These are phyloP conservation scores for Tolypocladium tropicale DNA, from an alignment of 2,329 filamentous ascomycete species.

Conservation along the genomic window DNA sequence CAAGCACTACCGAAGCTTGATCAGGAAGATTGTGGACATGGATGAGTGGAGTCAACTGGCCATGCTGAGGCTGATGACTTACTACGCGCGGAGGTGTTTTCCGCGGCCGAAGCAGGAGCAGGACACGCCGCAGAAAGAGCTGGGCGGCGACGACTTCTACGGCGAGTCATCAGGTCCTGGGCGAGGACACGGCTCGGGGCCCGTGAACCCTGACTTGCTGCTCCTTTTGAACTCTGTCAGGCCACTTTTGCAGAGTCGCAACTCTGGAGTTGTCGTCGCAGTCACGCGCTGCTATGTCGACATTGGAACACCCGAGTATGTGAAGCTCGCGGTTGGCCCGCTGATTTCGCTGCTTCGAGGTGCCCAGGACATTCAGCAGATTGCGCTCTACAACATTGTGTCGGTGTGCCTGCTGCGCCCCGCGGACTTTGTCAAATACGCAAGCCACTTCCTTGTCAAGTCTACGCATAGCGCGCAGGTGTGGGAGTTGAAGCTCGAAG, in stretches of 20 bases:
- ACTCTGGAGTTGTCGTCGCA: constrained; percentile 83
- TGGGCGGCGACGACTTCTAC: constrained; percentile 66
- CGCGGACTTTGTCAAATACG: constrained; percentile 74
- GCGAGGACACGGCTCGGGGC: constrained; percentile 33
- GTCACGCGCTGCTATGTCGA: constrained; percentile 79
- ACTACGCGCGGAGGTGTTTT: constrained; percentile 82
- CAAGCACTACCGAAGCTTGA: constrained; percentile 73
- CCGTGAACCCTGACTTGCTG: constrained; percentile 73
- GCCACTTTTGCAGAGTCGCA: constrained; percentile 83
- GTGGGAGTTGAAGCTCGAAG: constrained; percentile 86
- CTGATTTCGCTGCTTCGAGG: constrained; percentile 77
- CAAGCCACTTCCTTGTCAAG: constrained; percentile 80
- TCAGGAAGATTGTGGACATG: constrained; percentile 94
- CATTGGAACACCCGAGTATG: constrained; percentile 68
- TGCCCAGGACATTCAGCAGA: constrained; percentile 76
- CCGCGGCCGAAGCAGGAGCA: constrained; percentile 55
- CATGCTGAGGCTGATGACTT: constrained; percentile 68
- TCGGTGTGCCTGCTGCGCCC: constrained; percentile 75
- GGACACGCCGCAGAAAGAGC: constrained; percentile 24
- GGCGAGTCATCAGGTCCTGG: constrained; percentile 46
- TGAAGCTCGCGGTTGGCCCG: constrained; percentile 68
- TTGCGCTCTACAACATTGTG: constrained; percentile 89
- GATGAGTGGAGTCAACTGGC: constrained; percentile 96
- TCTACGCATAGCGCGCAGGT: constrained; percentile 70
- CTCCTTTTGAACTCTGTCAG: constrained; percentile 70